These are phyloP conservation scores for Lonicera japonica DNA, from an alignment of 129 eudicot species.

Conservation along the genomic window DNA sequence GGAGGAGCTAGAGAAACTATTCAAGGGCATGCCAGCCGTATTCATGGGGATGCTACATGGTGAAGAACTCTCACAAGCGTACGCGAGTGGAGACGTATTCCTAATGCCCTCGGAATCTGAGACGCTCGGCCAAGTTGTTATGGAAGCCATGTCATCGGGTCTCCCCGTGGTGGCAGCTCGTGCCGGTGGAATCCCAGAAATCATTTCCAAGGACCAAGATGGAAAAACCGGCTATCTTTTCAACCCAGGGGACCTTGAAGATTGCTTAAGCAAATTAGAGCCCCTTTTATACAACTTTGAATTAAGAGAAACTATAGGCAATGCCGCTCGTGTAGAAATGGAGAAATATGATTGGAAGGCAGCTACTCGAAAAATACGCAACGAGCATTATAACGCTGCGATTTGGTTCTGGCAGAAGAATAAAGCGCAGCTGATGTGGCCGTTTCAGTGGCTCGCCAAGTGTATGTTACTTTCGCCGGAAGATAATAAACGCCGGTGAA, in stretches of 20 bases:
- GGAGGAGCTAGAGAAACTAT: constrained; percentile 74
- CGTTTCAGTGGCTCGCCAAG: constrained; percentile 62
- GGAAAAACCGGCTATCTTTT: constrained; percentile 77
- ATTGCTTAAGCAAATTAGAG: constrained; percentile 69
- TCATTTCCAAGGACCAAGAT: constrained; percentile 77
- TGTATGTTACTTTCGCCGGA: constrained; percentile 28
- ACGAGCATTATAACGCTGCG: constrained; percentile 79
- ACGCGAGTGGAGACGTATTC: constrained; percentile 91
- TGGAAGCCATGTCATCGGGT: constrained; percentile 98
- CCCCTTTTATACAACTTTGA: constrained; percentile 50
- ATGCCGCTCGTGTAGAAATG: constrained; percentile 81
- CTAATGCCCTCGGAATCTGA: constrained; percentile 96
- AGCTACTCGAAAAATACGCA: constrained; percentile 73
- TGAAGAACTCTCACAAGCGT: constrained; percentile 94
- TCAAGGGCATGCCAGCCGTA: constrained; percentile 79
- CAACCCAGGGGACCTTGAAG: constrained; percentile 82
- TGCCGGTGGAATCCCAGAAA: constrained; percentile 91
- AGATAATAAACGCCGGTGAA: constrained; percentile 35
- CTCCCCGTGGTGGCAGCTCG: constrained; percentile 92
- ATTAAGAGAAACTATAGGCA: constrained; percentile 63
- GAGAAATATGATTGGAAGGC: constrained; percentile 98
- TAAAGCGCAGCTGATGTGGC: constrained; percentile 56
- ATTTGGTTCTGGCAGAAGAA: constrained; percentile 95
- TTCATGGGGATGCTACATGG: constrained; percentile 92
- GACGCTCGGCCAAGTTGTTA: constrained; percentile 87